These are phyloP conservation scores for Gymnopilus junonius DNA, from an alignment of 768 basidiomycete species.

Conservation along the genomic window DNA sequence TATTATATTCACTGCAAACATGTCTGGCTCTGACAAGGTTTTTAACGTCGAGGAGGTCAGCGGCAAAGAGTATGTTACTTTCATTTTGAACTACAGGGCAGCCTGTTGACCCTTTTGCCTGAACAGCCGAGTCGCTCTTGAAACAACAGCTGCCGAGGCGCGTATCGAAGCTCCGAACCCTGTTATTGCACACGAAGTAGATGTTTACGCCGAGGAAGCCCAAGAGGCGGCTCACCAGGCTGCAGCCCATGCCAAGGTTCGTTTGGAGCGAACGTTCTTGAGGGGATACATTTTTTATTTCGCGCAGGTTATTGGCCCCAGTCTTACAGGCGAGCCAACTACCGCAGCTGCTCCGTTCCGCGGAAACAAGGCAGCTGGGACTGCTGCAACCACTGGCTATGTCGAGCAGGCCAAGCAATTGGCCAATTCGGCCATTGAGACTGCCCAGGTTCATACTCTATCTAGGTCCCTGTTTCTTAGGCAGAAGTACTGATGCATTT, in stretches of 20 bases:
- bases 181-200: constrained; percentile 33
- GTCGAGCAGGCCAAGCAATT: constrained; percentile 58
- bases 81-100: neutral
- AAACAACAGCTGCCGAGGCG: constrained; percentile 61
- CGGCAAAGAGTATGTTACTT: constrained; percentile 36
- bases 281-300: neutral
- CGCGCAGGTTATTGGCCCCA: constrained; percentile 34
- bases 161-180: constrained; percentile 51
- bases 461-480: neutral
- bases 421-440: constrained; percentile 33
- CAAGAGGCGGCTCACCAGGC: constrained; percentile 46
- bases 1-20: constrained; percentile 16
- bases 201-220: constrained; percentile 12
- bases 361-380: constrained; percentile 37
- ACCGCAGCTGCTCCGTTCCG: constrained; percentile 42
- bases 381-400: constrained; percentile 55
- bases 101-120: neutral
- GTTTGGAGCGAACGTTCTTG: constrained; percentile 4
- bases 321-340: constrained; percentile 36
- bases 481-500: neutral
- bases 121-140: constrained; percentile 38
- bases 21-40: constrained; percentile 34
- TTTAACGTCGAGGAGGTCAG: constrained; percentile 43
- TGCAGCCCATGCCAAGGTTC: constrained; percentile 56
- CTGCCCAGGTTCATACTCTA: constrained; percentile 25